Base-by-base conservation (phyloP, 805 yeast species). In the Scheffersomyces spartinae region DNA sequence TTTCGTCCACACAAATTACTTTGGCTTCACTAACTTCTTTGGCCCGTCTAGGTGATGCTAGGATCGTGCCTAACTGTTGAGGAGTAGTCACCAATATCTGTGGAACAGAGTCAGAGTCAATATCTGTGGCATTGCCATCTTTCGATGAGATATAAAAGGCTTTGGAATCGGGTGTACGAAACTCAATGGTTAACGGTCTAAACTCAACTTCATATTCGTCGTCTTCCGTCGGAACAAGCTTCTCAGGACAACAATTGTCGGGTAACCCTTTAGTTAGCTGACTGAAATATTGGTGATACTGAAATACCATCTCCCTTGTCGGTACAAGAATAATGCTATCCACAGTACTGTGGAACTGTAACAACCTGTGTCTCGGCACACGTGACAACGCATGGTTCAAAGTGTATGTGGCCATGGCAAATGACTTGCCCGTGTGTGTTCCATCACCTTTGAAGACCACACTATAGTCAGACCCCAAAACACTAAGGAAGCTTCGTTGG, bases 321-420 rank as follows among this genome's bases (percentile, higher is more conserved):
- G 55, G 55, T 5, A 42, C 52, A 6, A 49, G 17, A 15, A 49
- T 35, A 2, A 48, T 17, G 12, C 43, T 29, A 13, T 47, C 45
- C 1, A 37, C 23, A 12, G 24, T 16, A 10, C 23, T 18, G n/a
- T 13, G n/a, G 5, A 18, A 15, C 2, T 30, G 26, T 15, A 37
- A 28, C 4, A 26, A 8, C 7, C 37, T 38, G 18, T 36, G 38
- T 11, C 32, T 33, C 5, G 51, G 51, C 2, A 36, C 29, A 16
- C 42, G 29, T 1, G 40, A 26, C 14, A 49, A 29, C 0, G 45
- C 17, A 8, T 25, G 26, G 17, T 45, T 42, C 18, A 49, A 17
- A 2, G 41, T 42, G 23, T 45, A 38, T 3, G 32, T 14, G 3
- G 42, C 26, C 8, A 43, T 16, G 2, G 36, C 38, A 12, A 39